Evolutionary conservation across 2,329 filamentous ascomycete species (phyloP), one percentile per base, ranked within the genome.

Genomic region (Botryotinia convoluta): DNA sequence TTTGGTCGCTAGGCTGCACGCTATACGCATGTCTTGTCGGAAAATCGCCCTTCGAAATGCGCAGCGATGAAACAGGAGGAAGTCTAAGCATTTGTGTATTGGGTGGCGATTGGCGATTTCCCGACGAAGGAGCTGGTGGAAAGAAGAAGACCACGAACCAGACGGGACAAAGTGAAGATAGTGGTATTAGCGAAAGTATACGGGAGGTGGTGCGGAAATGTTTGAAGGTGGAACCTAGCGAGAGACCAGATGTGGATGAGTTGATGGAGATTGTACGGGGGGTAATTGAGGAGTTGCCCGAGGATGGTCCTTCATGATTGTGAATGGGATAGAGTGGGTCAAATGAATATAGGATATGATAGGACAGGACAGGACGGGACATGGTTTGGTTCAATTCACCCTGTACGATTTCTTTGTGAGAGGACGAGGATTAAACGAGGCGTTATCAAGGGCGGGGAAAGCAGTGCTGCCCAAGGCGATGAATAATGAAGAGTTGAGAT

Each of bases 1-100:
- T 99, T 77, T 99, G 96, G 96, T 97, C 93, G 26, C 85, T 99
- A 35, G 96, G 96, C 69, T 98, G 96, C 85, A 98, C 96, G n/a
- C 86, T 99, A 62, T 99, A 97, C 83, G 96, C 96, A 54, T 98
- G 96, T 80, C 87, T 99, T 16, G 94, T 98, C 42, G 96, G 96
- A 77, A 98, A 99, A 83, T 97, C 93, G 22, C 96, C 96, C 3
- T 99, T 99, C 79, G 96, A 99, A 85, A 93, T 95, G 81, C 91
- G 96, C 75, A 95, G 92, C 77, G 96, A 99, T 82, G 95, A 99
- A 85, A 98, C 96, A 0, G 96, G 96, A 76, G 96, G 96, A 62
- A 96, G 92, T 77, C 85, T 99, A 76, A 97, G 93, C 78, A 92
- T 98, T 77, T 98, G 95, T 81, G 93, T 98, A 29, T 85, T 97